Percentiles rank a stretch among this genome's conserved stretches.
Conservation (phyloP, 192 early-diverging fungal genomes). For the Umbelopsis vinacea region DNA sequence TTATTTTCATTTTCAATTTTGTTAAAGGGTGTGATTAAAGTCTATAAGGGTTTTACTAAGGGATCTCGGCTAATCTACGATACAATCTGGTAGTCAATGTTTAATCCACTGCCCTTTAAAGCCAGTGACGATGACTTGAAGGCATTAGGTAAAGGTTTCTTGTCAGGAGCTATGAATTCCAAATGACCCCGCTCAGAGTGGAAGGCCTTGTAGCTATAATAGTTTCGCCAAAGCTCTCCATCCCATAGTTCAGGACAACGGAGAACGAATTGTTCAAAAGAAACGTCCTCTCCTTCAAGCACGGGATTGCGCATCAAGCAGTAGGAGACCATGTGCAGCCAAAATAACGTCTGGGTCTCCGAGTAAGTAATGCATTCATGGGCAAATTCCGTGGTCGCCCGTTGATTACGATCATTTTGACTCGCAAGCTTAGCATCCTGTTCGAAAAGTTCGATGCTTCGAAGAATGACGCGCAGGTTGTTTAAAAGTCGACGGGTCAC, state of each 20-base stretch:
- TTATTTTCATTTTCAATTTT: no score
- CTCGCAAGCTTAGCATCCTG: constrained; percentile 23
- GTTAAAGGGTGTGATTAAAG: no score
- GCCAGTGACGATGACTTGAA: constrained; percentile 39
- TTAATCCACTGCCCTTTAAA: constrained; percentile 34
- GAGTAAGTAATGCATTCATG: constrained; percentile 36
- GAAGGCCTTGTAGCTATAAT: constrained; percentile 34
- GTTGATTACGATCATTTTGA: not conserved
- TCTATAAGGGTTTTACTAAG: no score
- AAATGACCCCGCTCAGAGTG: constrained; percentile 25
- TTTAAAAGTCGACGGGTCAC: constrained; percentile 11
- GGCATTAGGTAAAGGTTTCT: constrained; percentile 41
- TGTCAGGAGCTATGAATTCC: constrained; percentile 38
- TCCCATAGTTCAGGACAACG: constrained; percentile 30
- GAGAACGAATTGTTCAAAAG: constrained; percentile 34
- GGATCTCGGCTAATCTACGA: not conserved
- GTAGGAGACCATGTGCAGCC: constrained; percentile 43
- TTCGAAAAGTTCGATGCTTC: constrained; percentile 25
- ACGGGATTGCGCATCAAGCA: constrained; percentile 31
- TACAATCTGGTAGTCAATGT: constrained; percentile 39
- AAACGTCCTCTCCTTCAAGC: constrained; percentile 31
- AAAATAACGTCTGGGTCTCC: constrained; percentile 42
- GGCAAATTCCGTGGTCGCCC: constrained; percentile 19
- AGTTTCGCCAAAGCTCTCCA: constrained; percentile 33
- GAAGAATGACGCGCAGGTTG: constrained; percentile 23